Percentiles rank a stretch among this genome's conserved stretches.
phyloP scores from a whole-genome alignment of 2,329 filamentous ascomycete species.

The Aspergillus uvarum region DNA sequence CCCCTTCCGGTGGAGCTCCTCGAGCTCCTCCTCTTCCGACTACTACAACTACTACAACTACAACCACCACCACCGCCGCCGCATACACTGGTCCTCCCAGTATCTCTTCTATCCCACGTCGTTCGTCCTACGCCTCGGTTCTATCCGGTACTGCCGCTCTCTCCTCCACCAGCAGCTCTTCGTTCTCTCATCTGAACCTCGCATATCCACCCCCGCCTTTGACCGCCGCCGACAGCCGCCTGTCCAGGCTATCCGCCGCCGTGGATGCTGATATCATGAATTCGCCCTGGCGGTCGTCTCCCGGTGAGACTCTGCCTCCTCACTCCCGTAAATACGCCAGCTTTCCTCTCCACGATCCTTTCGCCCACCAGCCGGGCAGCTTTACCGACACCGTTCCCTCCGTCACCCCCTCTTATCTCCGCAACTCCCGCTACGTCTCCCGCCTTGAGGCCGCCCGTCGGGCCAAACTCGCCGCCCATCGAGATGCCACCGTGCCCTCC shows the following conservation, averaged over 20 bases:
- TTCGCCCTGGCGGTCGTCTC: constrained; percentile 47
- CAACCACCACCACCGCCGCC: constrained; percentile 28
- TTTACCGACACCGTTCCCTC: constrained; percentile 30
- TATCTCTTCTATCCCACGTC: constrained; percentile 47
- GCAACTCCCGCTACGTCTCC: constrained; percentile 73
- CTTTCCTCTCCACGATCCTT: constrained; percentile 31
- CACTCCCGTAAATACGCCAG: constrained; percentile 51
- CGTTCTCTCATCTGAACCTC: constrained; percentile 54
- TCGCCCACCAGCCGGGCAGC: constrained; percentile 24
- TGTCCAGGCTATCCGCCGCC: constrained; percentile 39
- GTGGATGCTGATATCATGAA: constrained; percentile 52
- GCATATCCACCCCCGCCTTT: constrained; percentile 38
- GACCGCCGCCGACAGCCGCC: constrained; percentile 33
- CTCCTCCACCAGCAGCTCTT: constrained; percentile 42
- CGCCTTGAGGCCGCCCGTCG: constrained; percentile 70
- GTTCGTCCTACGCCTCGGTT: constrained; percentile 63
- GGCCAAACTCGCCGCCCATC: constrained; percentile 55
- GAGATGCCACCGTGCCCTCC: constrained; percentile 51
- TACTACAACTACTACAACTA: constrained; percentile 11
- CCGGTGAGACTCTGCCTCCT: constrained; percentile 42
- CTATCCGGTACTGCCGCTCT: constrained; percentile 52
- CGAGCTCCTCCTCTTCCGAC: constrained; percentile 20
- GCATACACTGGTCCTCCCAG: constrained; percentile 32
- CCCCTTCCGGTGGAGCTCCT: constrained; percentile 44
- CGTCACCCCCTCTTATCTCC: constrained; percentile 82